These are phyloP conservation scores for Prillingera fragicola DNA, from an alignment of 1,284 basidiomycete genomes.

Conservation along the genomic window DNA sequence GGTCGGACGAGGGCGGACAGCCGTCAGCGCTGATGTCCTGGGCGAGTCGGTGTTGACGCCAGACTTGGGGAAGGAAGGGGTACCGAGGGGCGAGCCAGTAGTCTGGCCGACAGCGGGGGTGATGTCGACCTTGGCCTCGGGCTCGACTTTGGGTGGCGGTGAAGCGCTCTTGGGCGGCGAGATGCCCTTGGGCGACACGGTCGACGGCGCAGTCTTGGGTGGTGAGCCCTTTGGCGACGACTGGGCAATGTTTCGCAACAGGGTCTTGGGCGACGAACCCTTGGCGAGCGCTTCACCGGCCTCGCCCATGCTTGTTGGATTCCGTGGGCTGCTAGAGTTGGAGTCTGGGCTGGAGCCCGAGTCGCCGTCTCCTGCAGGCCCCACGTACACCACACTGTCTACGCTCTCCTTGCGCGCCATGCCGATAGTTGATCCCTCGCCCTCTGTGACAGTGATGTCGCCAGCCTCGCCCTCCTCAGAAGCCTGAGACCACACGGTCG, in stretches of 20 bases:
- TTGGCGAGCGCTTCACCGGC: too few relatives aligned
- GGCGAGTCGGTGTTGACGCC: too few relatives aligned
- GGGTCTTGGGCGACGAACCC: too few relatives aligned
- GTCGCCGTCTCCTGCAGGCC: conserved; percentile 3
- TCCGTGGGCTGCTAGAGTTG: neutral
- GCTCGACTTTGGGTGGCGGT: neutral
- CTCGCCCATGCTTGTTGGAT: too few relatives aligned
- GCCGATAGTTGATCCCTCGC: conserved; percentile 2
- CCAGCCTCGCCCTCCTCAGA: neutral
- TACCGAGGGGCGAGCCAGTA: too few relatives aligned
- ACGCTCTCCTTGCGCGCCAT: conserved; percentile 19
- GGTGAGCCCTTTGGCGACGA: too few relatives aligned
- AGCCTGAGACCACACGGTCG: conserved; percentile 1
- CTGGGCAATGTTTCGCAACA: too few relatives aligned
- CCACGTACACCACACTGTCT: conserved; percentile 13
- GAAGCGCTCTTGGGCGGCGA: conserved; percentile 1
- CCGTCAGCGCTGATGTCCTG: too few relatives aligned
- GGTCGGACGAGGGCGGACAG: too few relatives aligned
- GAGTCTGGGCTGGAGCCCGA: neutral
- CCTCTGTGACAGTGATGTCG: neutral
- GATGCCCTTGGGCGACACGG: conserved; percentile 1
- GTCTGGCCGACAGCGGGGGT: too few relatives aligned
- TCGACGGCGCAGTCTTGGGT: neutral
- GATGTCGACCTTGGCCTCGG: neutral
- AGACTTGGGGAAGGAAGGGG: too few relatives aligned